These are phyloP conservation scores for Vaccinium darrowii DNA, from an alignment of 148 eudicot species.

Conservation along the genomic window DNA sequence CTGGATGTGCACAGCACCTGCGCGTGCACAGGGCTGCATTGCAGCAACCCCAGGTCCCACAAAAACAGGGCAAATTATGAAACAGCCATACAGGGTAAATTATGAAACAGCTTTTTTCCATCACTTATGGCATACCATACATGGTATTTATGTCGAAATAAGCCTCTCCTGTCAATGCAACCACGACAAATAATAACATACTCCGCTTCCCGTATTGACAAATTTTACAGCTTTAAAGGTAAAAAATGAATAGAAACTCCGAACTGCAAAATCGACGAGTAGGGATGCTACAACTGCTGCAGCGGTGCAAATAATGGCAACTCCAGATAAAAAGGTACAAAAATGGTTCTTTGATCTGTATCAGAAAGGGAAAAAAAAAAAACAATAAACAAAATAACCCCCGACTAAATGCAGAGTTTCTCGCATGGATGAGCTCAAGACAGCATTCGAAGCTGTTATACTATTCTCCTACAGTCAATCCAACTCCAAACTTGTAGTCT, in stretches of 20 bases:
- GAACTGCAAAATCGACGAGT: conserved; percentile 6
- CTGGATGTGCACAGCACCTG: too few species aligned
- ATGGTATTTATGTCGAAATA: not conserved
- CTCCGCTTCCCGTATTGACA: not conserved
- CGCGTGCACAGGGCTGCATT: too few species aligned
- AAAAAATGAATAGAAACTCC: not conserved
- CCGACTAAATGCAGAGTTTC: not conserved
- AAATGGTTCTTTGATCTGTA: conserved; percentile 20
- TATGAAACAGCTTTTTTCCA: not conserved
- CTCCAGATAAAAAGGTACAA: conserved; percentile 16
- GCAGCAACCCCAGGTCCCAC: too few species aligned
- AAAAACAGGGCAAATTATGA: too few species aligned
- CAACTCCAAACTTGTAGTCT: conserved; percentile 41
- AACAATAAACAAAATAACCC: not conserved
- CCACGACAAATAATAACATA: not conserved
- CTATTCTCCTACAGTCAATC: conserved; percentile 40
- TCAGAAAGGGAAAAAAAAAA: not conserved
- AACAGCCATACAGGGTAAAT: not conserved
- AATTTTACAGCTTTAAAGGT: conserved; percentile 17
- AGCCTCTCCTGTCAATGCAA: conserved; percentile 1
- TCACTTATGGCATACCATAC: not conserved
- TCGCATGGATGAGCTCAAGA: conserved; percentile 7
- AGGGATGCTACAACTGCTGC: conserved; percentile 6
- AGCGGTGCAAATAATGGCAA: conserved; percentile 5
- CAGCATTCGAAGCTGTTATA: conserved; percentile 9